phyloP scores from a whole-genome alignment of 495 filamentous ascomycete genomes.

The Tuber umbilicatum region DNA sequence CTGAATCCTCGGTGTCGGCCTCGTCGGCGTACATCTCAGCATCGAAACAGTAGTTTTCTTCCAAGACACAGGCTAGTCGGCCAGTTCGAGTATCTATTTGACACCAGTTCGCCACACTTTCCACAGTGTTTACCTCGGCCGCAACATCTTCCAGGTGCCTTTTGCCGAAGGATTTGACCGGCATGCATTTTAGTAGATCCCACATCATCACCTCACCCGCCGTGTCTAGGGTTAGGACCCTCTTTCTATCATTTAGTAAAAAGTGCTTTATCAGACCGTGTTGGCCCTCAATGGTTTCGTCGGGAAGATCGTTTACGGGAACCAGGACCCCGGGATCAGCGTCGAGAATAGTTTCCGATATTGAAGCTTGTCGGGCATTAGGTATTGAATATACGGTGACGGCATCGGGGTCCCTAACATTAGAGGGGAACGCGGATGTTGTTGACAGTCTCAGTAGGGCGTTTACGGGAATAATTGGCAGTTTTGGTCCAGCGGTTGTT shows the following conservation, averaged over 20 bases:
- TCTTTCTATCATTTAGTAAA: conserved; percentile 81
- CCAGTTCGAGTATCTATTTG: conserved; percentile 89
- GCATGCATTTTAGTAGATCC: conserved; percentile 84
- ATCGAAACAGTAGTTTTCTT: conserved; percentile 95
- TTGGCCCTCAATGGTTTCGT: conserved; percentile 87
- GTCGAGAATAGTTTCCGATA: conserved; percentile 57
- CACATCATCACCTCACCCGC: conserved; percentile 93
- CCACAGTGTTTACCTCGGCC: conserved; percentile 75
- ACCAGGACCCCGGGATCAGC: conserved; percentile 52
- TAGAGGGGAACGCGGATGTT: conserved; percentile 63
- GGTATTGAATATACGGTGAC: conserved; percentile 48
- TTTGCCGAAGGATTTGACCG: conserved; percentile 83
- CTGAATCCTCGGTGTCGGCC: conserved; percentile 59
- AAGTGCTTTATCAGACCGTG: conserved; percentile 91
- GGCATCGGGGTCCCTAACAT: conserved; percentile 49
- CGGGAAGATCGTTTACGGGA: conserved; percentile 67
- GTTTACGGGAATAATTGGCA: conserved; percentile 63
- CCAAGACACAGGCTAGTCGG: conserved; percentile 78
- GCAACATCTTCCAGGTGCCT: conserved; percentile 87
- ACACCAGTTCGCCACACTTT: conserved; percentile 91
- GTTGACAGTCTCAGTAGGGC: conserved; percentile 74
- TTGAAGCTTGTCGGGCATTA: conserved; percentile 49
- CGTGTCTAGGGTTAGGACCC: conserved; percentile 86
- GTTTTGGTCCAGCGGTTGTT: conserved; percentile 41
- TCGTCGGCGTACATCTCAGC: conserved; percentile 96